A percentile compares a stretch with the other conserved stretches of the same genome.
Evolutionary conservation across 495 filamentous ascomycete species (phyloP).

Genomic region (Hypoxylon lenormandii): DNA sequence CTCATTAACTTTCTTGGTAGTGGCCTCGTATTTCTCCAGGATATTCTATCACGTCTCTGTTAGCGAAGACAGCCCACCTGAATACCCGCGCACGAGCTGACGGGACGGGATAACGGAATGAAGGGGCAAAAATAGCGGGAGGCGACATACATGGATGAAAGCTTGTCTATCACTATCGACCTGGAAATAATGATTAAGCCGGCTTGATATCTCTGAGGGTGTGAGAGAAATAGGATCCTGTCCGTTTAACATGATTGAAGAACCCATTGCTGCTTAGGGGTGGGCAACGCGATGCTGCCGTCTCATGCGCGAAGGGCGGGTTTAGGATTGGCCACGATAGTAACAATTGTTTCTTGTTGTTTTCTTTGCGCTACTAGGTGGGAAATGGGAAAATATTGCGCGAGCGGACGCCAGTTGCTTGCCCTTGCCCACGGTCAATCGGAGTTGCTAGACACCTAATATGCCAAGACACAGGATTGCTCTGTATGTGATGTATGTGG

Average conservation of each 20-base stretch:
- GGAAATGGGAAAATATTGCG: not conserved
- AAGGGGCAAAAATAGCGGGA: not conserved
- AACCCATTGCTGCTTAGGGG: slow-evolving; percentile 32
- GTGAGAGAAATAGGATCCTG: slow-evolving; percentile 31
- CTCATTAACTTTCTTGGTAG: slow-evolving; percentile 42
- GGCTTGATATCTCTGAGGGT: slow-evolving; percentile 23
- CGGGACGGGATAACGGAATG: not conserved
- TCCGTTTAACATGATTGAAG: slow-evolving; percentile 42
- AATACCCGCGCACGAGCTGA: not conserved
- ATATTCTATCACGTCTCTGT: slow-evolving; percentile 28
- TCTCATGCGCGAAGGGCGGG: not conserved
- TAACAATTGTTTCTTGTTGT: not conserved
- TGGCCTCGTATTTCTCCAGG: slow-evolving; percentile 32
- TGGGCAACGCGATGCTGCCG: slow-evolving; percentile 5
- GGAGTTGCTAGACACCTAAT: not conserved
- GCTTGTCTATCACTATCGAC: slow-evolving; percentile 44
- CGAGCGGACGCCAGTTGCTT: not conserved
- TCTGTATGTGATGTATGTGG: too few species aligned
- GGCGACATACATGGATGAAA: slow-evolving; percentile 40
- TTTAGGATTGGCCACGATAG: not conserved
- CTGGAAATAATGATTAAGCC: slow-evolving; percentile 43
- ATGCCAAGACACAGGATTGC: not conserved
- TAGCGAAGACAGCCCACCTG: slow-evolving; percentile 14
- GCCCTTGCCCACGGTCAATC: slow-evolving; percentile 4
- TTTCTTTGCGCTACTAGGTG: not conserved